These are phyloP conservation scores for Heterobasidion occidentale DNA, from an alignment of 1,284 basidiomycete species.

Conservation along the genomic window DNA sequence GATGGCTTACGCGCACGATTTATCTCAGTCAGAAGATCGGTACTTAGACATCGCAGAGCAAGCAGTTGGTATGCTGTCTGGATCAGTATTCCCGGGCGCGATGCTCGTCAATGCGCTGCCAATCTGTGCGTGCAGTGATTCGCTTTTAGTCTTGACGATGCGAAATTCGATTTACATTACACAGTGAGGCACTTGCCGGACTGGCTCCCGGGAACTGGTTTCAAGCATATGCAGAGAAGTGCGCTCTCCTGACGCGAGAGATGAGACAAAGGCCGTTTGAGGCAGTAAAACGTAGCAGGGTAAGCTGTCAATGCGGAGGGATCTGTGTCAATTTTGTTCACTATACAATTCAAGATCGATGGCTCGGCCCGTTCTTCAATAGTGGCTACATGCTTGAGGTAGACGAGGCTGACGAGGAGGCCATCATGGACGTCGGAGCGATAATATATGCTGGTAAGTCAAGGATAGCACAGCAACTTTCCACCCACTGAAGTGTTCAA, in stretches of 20 bases:
- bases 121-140: neutral
- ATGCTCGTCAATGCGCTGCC: slow-evolving; percentile 7
- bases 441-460: neutral
- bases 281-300: neutral
- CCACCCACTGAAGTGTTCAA: neutral
- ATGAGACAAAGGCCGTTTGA: neutral
- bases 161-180: too few species aligned
- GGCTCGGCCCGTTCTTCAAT: neutral
- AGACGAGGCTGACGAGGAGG: neutral
- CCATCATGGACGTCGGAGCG: neutral
- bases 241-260: neutral
- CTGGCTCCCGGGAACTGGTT: neutral
- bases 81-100: neutral
- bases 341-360: neutral
- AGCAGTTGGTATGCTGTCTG: neutral
- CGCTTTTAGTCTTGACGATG: neutral
- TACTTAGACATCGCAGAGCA: neutral
- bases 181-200: neutral
- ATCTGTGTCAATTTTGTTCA: neutral
- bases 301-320: neutral
- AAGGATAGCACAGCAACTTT: neutral
- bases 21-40: neutral
- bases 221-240: neutral
- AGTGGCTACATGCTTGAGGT: neutral
- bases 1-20: neutral